A percentile compares a stretch with the other conserved stretches of the same genome.
phyloP scores from a whole-genome alignment of 805 yeast genomes.

The Clavispora carvajalis region DNA sequence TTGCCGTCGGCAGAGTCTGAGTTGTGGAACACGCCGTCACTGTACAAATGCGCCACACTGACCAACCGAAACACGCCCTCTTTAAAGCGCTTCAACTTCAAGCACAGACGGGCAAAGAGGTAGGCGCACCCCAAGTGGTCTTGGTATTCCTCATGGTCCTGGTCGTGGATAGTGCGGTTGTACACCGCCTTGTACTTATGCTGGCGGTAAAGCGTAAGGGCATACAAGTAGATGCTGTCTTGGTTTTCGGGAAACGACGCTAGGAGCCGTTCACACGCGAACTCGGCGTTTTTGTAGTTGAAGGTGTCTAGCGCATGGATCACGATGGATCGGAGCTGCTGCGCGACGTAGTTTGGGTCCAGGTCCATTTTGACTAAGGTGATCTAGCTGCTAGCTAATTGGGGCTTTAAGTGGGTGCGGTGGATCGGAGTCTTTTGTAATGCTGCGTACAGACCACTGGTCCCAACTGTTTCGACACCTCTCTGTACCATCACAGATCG shows the following conservation, averaged over 20 bases:
- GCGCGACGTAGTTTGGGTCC: slow-evolving; percentile 14
- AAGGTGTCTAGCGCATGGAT: slow-evolving; percentile 70
- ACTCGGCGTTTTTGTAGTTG: slow-evolving; percentile 69
- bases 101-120: slow-evolving; percentile 64
- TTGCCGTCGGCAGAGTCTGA: not conserved
- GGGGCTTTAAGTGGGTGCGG: too few species aligned
- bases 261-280: slow-evolving; percentile 75
- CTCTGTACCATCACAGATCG: too few species aligned
- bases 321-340: slow-evolving; percentile 52
- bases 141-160: slow-evolving; percentile 37
- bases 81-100: slow-evolving; percentile 46
- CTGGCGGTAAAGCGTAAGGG: slow-evolving; percentile 57
- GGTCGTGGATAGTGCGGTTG: slow-evolving; percentile 27
- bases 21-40: slow-evolving; percentile 11
- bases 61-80: slow-evolving; percentile 55
- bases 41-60: slow-evolving; percentile 26
- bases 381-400: too few species aligned
- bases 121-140: slow-evolving; percentile 70
- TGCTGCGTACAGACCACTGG: too few species aligned
- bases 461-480: too few species aligned
- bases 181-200: slow-evolving; percentile 60
- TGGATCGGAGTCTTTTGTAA: too few species aligned
- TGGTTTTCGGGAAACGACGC: slow-evolving; percentile 54
- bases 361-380: not conserved
- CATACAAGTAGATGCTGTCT: slow-evolving; percentile 66